Evolutionary conservation across 139 green algal species (phyloP).

Genomic region (Coccomyxa sp.): DNA sequence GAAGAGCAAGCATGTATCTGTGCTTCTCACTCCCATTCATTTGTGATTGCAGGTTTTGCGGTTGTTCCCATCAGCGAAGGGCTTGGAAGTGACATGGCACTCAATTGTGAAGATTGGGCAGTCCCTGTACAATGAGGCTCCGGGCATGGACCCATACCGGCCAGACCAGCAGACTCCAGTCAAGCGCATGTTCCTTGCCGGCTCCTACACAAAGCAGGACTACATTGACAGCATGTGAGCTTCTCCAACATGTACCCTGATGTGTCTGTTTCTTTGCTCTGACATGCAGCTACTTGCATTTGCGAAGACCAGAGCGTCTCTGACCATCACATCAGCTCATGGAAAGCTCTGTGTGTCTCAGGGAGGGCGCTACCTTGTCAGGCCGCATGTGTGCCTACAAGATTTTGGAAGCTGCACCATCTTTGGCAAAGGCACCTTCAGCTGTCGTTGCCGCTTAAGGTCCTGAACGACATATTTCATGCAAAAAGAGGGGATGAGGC

Average conservation of each 20-base stretch:
- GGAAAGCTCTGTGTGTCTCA: background rate
- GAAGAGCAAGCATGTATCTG: no score
- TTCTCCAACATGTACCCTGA: no score
- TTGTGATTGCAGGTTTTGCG: constrained; percentile 53
- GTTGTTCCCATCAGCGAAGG: constrained; percentile 83
- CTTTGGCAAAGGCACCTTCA: constrained; percentile 7
- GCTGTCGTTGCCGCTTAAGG: no score
- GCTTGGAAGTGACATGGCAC: constrained; percentile 73
- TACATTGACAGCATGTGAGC: constrained; percentile 95
- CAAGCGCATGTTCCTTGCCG: constrained; percentile 90
- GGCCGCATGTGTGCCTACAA: constrained; percentile 61
- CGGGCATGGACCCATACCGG: constrained; percentile 79
- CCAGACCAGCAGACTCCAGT: constrained; percentile 89
- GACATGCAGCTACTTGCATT: background rate
- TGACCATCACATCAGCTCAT: no score
- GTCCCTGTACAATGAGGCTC: constrained; percentile 87
- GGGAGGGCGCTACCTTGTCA: constrained; percentile 90
- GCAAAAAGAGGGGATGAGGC: no score
- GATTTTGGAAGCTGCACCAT: constrained; percentile 36
- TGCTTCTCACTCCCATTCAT: no score
- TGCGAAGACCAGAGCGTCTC: no score
- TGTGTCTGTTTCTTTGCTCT: background rate
- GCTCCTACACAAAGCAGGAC: constrained; percentile 94
- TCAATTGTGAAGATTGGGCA: constrained; percentile 94
- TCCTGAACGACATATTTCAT: no score